phyloP scores from a whole-genome alignment of 78 protist genomes.

The Reticulomyxa filosa region DNA sequence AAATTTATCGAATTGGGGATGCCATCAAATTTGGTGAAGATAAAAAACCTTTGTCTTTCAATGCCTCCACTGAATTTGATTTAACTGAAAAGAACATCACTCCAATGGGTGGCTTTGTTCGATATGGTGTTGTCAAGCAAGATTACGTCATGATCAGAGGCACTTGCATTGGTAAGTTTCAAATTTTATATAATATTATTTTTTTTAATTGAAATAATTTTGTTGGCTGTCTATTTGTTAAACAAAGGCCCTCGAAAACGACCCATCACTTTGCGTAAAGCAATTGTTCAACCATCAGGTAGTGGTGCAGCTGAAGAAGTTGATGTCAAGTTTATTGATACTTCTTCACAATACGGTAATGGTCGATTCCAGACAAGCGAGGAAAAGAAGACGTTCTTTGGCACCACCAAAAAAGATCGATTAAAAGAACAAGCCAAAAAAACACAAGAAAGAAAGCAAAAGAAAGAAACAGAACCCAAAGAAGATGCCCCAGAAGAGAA shows the following conservation, averaged over 20 bases:
- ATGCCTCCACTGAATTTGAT: slow-evolving; percentile 89
- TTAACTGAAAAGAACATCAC: slow-evolving; percentile 92
- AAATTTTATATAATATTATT: too few species aligned
- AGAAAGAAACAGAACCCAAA: too few species aligned
- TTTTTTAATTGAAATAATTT: too few species aligned
- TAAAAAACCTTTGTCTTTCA: slow-evolving; percentile 31
- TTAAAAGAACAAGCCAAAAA: too few species aligned
- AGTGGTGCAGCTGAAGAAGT: slow-evolving; percentile 66
- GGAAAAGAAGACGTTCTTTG: slow-evolving; percentile 77
- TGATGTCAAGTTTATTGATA: slow-evolving; percentile 97
- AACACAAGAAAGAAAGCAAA: too few species aligned
- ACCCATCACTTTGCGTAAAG: slow-evolving; percentile 85
- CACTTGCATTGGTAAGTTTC: slow-evolving; percentile 26
- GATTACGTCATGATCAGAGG: slow-evolving; percentile 94
- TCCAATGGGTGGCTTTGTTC: slow-evolving; percentile 99
- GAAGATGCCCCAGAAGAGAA: too few species aligned
- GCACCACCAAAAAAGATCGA: slow-evolving; percentile 55
- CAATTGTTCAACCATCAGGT: slow-evolving; percentile 44
- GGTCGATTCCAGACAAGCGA: slow-evolving; percentile 95
- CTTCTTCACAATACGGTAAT: slow-evolving; percentile 95
- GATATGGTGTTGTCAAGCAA: slow-evolving; percentile 84
- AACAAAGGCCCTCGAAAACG: slow-evolving; percentile 81
- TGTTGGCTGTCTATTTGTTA: too few species aligned
- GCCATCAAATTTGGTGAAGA: slow-evolving; percentile 11
- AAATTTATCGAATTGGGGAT: slow-evolving; percentile 88